These are phyloP conservation scores for Candida ficus DNA, from an alignment of 805 yeast species.

Conservation along the genomic window DNA sequence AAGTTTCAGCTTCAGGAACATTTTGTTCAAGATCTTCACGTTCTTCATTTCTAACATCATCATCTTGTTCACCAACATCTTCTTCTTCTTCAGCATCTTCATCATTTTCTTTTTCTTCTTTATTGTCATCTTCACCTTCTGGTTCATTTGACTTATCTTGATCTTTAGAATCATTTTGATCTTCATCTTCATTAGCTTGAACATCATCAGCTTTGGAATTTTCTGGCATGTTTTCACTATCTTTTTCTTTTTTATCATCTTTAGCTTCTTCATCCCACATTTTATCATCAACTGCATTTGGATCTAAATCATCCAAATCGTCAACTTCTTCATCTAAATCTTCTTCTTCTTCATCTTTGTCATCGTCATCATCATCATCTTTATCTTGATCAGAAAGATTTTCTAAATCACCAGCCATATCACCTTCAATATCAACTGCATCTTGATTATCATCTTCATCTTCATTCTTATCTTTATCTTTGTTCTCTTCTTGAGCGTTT, in stretches of 20 bases:
- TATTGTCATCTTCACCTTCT: slow-evolving; percentile 40
- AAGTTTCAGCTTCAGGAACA: slow-evolving; percentile 78
- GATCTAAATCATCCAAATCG: slow-evolving; percentile 84
- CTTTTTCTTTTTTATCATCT: slow-evolving; percentile 74
- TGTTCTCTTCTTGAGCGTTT: slow-evolving; percentile 66
- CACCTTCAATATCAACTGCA: slow-evolving; percentile 93
- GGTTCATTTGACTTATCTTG: slow-evolving; percentile 28
- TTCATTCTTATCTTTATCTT: slow-evolving; percentile 59
- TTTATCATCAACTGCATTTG: slow-evolving; percentile 92
- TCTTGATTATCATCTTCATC: slow-evolving; percentile 69
- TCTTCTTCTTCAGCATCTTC: slow-evolving; percentile 57
- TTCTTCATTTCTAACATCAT: slow-evolving; percentile 61
- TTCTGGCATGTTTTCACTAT: slow-evolving; percentile 66
- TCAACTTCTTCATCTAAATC: slow-evolving; percentile 88
- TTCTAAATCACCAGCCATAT: slow-evolving; percentile 91
- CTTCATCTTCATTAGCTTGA: slow-evolving; percentile 34
- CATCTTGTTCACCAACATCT: slow-evolving; percentile 80
- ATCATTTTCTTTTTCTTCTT: slow-evolving; percentile 59
- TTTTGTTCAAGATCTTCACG: slow-evolving; percentile 60
- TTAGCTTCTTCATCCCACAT: slow-evolving; percentile 96
- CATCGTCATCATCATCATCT: slow-evolving; percentile 45
- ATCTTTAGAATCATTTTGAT: slow-evolving; percentile 30
- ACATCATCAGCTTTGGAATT: slow-evolving; percentile 43
- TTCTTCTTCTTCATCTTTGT: slow-evolving; percentile 56
- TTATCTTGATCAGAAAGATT: slow-evolving; percentile 68